Base-by-base conservation (phyloP, 495 filamentous ascomycete species). In the Aeminium ludgeri region DNA sequence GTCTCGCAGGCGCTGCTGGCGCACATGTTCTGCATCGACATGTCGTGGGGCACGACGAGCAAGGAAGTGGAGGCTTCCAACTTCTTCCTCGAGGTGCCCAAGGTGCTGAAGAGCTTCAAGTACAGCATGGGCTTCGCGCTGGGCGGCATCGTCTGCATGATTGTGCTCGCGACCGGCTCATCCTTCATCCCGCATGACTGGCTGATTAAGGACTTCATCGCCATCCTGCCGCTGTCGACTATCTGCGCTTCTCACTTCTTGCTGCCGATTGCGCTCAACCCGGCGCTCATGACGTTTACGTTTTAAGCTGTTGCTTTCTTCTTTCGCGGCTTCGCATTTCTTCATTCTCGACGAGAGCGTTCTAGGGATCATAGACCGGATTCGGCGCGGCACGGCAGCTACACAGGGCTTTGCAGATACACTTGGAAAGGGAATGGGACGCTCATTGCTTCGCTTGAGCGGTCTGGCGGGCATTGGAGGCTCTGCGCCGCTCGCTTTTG, bases 271-370 rank as follows among this genome's bases (percentile, higher is more conserved):
- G 65, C 61, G 37, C 55, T 80, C 30, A 80, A 80, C 38, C 75
- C 75, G 11, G 67, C 68, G 18, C 53, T 80, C 55, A 78, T 80
- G 75, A 63, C 72, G 50, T 78, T 78, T 51, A 74, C 72, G 17
- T 79, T 67, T 68, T 76, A 61, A 31, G 23, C 3, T 25, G 23
- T 25, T 8, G 23, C 8, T 25, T 25, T 25, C 23, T 25, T 25
- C 23, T 25, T 25, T 8, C 4, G 23, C 23, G 23, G 23, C 23
- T 25, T 25, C 23, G 23, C 23, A 25, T 25, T 25, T 25, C 23
- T 25, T 25, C 8, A 3, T 25, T 25, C 23, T 25, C 8, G 23
- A n/a, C n/a, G 23, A 25, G 23, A 3, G 23, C 23, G 8, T 25
- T 8, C n/a, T n/a, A n/a, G 23, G 23, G 23, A 25, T 8, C 8